phyloP scores from a whole-genome alignment of 805 yeast species.

The Jamesozyma piceae region DNA sequence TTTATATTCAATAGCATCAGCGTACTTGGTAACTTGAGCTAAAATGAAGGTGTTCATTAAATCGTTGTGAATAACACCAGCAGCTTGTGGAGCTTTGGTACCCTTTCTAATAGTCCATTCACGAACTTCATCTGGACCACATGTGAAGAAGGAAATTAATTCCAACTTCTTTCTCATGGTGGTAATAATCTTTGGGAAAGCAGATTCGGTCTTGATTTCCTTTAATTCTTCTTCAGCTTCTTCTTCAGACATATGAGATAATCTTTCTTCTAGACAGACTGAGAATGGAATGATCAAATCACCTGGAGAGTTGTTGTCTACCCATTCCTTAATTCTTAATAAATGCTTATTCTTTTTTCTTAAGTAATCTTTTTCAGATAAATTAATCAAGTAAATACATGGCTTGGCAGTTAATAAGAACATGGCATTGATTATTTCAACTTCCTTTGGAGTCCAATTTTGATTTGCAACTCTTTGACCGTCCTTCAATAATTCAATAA shows the following conservation, averaged over 20 bases:
- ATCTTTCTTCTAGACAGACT: conserved; percentile 83
- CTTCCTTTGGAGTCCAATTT: conserved; percentile 83
- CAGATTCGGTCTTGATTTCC: conserved; percentile 62
- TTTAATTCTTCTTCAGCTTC: conserved; percentile 72
- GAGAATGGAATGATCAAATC: conserved; percentile 87
- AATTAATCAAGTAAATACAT: conserved; percentile 81
- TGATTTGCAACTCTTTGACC: conserved; percentile 86
- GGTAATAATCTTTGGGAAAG: conserved; percentile 76
- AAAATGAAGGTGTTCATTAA: conserved; percentile 89
- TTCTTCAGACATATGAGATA: conserved; percentile 78
- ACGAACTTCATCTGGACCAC: conserved; percentile 93
- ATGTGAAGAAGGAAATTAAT: conserved; percentile 88
- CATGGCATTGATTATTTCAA: conserved; percentile 80
- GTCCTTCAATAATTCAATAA: conserved; percentile 66
- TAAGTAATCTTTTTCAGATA: conserved; percentile 79
- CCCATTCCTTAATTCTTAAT: conserved; percentile 80
- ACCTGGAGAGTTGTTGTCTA: conserved; percentile 69
- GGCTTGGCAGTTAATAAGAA: conserved; percentile 91
- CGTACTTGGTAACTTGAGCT: conserved; percentile 85
- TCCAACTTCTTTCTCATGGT: conserved; percentile 81
- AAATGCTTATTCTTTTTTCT: conserved; percentile 85
- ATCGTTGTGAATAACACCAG: conserved; percentile 95
- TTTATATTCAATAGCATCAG: conserved; percentile 62
- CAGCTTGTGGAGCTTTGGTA: conserved; percentile 96
- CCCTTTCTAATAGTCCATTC: conserved; percentile 96